Evolutionary conservation across 2,329 filamentous ascomycete genomes (phyloP).

Genomic region (Aureobasidium sp.): DNA sequence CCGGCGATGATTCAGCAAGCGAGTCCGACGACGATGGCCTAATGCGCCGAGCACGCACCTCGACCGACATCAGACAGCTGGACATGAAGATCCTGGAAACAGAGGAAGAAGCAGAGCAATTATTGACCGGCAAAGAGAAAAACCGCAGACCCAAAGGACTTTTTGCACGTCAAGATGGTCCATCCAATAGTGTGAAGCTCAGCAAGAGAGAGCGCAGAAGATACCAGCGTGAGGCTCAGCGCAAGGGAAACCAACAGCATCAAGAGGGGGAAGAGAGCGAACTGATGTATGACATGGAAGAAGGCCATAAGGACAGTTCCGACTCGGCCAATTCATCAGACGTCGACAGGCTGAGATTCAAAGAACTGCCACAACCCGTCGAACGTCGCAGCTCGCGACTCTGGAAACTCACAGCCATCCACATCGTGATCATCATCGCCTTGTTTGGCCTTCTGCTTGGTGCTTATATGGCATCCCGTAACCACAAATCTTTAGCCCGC

Average conservation of each 20-base stretch:
- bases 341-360: slow-evolving; percentile 46
- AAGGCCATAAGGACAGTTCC: slow-evolving; percentile 62
- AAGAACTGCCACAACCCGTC: slow-evolving; percentile 43
- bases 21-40: slow-evolving; percentile 20
- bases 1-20: slow-evolving; percentile 7
- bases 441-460: slow-evolving; percentile 51
- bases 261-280: slow-evolving; percentile 57
- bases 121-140: slow-evolving; percentile 30
- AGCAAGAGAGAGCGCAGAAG: slow-evolving; percentile 28
- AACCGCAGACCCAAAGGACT: slow-evolving; percentile 19
- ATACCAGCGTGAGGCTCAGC: slow-evolving; percentile 22
- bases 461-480: slow-evolving; percentile 50
- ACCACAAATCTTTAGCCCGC: slow-evolving; percentile 16
- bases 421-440: slow-evolving; percentile 42
- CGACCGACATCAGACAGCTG: slow-evolving; percentile 29
- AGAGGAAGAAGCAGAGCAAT: slow-evolving; percentile 41
- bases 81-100: slow-evolving; percentile 38
- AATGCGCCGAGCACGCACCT: slow-evolving; percentile 28
- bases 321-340: slow-evolving; percentile 39
- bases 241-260: slow-evolving; percentile 34
- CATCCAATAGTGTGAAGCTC: slow-evolving; percentile 15
- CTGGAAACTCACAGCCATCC: slow-evolving; percentile 35
- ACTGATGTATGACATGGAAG: slow-evolving; percentile 87
- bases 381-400: slow-evolving; percentile 31
- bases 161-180: slow-evolving; percentile 24